Evolutionary conservation across 2,329 filamentous ascomycete species (phyloP), one percentile per base, ranked within the genome.

Genomic region (Microascus cirrosus): DNA sequence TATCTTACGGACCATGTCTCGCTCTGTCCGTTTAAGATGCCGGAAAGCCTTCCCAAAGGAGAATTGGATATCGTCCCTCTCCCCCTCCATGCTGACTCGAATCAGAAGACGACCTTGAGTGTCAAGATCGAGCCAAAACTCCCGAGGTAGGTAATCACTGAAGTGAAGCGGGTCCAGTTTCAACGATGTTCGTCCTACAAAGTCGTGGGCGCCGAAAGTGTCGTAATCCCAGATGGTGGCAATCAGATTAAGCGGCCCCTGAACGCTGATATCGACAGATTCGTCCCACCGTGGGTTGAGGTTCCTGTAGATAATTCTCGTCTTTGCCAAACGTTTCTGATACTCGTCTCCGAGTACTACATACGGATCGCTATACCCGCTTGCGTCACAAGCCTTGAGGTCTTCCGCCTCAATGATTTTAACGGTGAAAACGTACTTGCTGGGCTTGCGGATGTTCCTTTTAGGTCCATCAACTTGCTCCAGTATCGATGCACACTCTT

Each of bases 181-280:
- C 62, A 99, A 79, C 22, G 91, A 95, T n/a, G 94, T 97, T 61
- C 94, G 84, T 28, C 94, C 94, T 39, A 97, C 90, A 69, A 95
- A 97, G 68, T 99, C 94, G 68, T 99, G 94, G 67, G 97, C 94
- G 57, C 94, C 94, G 65, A 99, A 86, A 15, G 90, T 91, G 73
- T 99, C 94, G 79, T 94, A 95, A 72, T 99, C 94, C 94, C 94
- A 99, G 50, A 97, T 88, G 0, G 94, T 99, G 35, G 93, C 92
- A 66, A 97, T 95, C 63, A 99, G 84, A 65, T 97, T 96, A 59
- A 99, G 80, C 12, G 94, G 85, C 0, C 92, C 90, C 62, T 89
- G 87, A 1, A 95, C 95, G 22, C 91, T 94, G 62, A 99, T 95
- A 68, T 99, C 94, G 54, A 97, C 88, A 1, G 91, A 90, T 74